Evolutionary conservation across 177 flowering plant species (phyloP), one percentile per base, ranked within the genome.

Genomic region (Vitis hybrid): DNA sequence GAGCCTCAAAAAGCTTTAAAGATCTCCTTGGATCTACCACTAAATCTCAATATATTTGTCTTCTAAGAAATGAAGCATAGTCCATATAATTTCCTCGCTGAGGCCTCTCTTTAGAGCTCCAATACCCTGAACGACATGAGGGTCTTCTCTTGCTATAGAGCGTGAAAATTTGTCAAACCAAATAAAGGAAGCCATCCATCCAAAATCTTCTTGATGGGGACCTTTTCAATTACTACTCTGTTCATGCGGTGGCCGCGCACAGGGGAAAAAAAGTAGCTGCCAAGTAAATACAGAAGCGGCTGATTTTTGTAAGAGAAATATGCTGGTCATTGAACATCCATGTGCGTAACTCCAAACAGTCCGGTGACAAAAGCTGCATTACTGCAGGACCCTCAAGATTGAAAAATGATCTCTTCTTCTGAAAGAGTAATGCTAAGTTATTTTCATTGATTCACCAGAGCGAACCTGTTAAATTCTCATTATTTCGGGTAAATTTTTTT

Each of bases 11-110:
- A 84, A 81, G 83, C 72, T 75, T 74, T 60, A 15, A 68, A 79
- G 87, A 84, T 81, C 67, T 76, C 77, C 72, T 84, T 70, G 78
- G 85, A 81, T 81, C 80, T 65, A 76, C 80, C 79, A 52, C 76
- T 77, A 75, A 72, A 83, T 83, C 73, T 62, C 67, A 68, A 3
- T 62, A 39, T 72, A 73, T 77, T 72, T 62, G 59, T 65, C 73
- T 9, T 51, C 73, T 60, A 60, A 55, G 73, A 26, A 53, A 57
- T 58, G 50, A 60, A 58, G 71, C 56, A 68, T 65, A 50, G 64
- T 64, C 68, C 60, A 56, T 57, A 49, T 55, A 48, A 33, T 66
- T 53, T 22, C 69, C 53, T 48, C 29, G 68, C 59, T 55, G 13
- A 56, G 59, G 18, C 62, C 65, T 60, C 10, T 48, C 55, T 58